phyloP scores from a whole-genome alignment of 768 basidiomycete genomes.

The Antrodiella citrinella region DNA sequence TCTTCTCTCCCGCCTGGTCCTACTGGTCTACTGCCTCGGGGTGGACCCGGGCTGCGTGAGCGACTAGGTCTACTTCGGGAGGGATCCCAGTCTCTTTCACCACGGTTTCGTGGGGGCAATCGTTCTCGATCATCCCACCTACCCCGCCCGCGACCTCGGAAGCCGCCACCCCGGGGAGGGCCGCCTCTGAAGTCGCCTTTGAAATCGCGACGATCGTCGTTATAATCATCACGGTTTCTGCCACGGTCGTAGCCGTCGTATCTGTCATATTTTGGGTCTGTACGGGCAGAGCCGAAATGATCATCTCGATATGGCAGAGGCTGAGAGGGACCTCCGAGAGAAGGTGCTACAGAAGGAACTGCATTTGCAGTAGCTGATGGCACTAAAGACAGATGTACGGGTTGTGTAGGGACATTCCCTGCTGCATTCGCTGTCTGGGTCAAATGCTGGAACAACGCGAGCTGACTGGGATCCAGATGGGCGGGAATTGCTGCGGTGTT shows the following conservation, averaged over 20 bases:
- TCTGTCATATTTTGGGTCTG: constrained; percentile 36
- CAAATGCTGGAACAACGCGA: constrained; percentile 72
- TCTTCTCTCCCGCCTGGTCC: constrained; percentile 30
- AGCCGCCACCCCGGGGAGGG: constrained; percentile 40
- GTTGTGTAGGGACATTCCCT: constrained; percentile 17
- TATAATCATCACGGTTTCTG: constrained; percentile 37
- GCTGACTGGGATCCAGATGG: constrained; percentile 43
- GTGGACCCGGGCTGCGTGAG: constrained; percentile 71
- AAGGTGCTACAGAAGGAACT: constrained; percentile 21
- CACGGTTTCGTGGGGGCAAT: constrained; percentile 33
- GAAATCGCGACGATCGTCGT: constrained; percentile 41
- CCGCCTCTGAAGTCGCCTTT: constrained; percentile 50
- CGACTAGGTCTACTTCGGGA: constrained; percentile 51
- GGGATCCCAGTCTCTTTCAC: constrained; percentile 33
- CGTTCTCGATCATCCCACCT: constrained; percentile 54
- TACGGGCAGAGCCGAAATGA: constrained; percentile 24
- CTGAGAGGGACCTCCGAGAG: constrained; percentile 18
- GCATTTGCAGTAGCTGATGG: constrained; percentile 21
- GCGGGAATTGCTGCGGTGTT: constrained; percentile 33
- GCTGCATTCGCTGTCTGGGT: constrained; percentile 46
- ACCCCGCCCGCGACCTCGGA: constrained; percentile 53
- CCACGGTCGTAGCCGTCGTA: constrained; percentile 36
- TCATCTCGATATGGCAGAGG: constrained; percentile 35
- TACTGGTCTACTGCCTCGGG: constrained; percentile 44
- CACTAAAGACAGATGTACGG: constrained; percentile 23